Base-by-base conservation (phyloP, 1,284 basidiomycete genomes). In the Rhodotorula sp. region DNA sequence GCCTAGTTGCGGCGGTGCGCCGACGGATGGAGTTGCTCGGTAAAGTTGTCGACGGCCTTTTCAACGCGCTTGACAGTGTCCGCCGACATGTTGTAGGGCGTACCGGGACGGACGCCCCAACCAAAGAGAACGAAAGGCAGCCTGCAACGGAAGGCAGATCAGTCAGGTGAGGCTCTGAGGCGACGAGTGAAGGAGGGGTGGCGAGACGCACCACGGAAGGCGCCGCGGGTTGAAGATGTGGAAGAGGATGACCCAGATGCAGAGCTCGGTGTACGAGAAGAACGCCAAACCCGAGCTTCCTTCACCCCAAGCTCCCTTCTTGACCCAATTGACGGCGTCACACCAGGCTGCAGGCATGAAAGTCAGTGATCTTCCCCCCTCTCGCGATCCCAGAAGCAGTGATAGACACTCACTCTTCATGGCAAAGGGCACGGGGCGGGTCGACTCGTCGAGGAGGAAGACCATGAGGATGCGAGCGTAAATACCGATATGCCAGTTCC, bases 391-490 rank as follows among this genome's bases (percentile, higher is more conserved):
- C 49, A 10, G 57, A 18, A 34, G 14, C 46, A 58, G 23, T 2
- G 29, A 34, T 23, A 20, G 43, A 8, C 5, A 60, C 65, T 15
- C 59, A 67, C 46, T 70, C 61, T 87, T 87, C 87, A 87, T 88
- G 74, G 87, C 85, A 57, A 84, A 83, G 3, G 85, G 82, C 20
- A 78, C 75, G 4, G 88, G 87, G 1, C 87, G 83, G 0, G 86
- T 85, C 43, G 79, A 76, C 43, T 83, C 79, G 77, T 88, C 87
- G 78, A 88, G 83, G 26, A 88, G 83, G 76, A 89, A 85, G 5
- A 85, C 84, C 39, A 87, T 81, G 15, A 87, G 84, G 49, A 88
- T 86, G 31, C 88, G 85, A 2, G 85, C 86, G 76, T 88, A 86
- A 81, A 80, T 85, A 58, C 86, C 85, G 56, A 86, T 86, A 75